Evolutionary conservation across 140 eudicot species (phyloP).

Genomic region (Anethum foeniculum): DNA sequence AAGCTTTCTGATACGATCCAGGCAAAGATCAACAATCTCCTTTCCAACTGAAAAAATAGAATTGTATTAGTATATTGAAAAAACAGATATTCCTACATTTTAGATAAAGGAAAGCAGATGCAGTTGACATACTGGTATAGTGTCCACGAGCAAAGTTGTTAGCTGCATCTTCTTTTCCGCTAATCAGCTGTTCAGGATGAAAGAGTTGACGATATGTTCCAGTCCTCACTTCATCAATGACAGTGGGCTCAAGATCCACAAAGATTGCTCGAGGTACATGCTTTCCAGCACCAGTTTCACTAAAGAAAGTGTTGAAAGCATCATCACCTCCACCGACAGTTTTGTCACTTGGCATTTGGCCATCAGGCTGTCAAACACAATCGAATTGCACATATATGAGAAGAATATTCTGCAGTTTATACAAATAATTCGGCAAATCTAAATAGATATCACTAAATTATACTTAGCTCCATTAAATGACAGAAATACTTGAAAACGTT

Average conservation of each 20-base stretch:
- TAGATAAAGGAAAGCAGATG: neutral
- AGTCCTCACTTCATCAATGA: constrained; percentile 22
- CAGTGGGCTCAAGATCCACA: constrained; percentile 22
- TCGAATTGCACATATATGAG: neutral
- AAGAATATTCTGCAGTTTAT: neutral
- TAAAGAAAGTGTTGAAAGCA: constrained; percentile 21
- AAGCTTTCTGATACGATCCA: constrained; percentile 19
- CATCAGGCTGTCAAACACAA: constrained; percentile 18
- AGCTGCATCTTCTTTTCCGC: constrained; percentile 23
- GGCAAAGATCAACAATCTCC: constrained; percentile 21
- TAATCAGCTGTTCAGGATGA: constrained; percentile 20
- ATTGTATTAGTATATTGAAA: neutral
- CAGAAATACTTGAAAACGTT: neutral
- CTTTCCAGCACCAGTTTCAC: constrained; percentile 23
- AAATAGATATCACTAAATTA: neutral
- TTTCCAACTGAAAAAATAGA: constrained; percentile 12
- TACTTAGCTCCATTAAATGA: neutral
- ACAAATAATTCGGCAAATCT: no score
- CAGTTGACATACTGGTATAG: constrained; percentile 8
- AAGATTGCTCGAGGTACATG: constrained; percentile 19
- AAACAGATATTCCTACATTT: neutral
- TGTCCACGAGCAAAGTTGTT: constrained; percentile 23
- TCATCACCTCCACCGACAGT: constrained; percentile 24
- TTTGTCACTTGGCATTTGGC: constrained; percentile 25
- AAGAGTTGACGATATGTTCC: constrained; percentile 22